Conservation (phyloP, 2,329 filamentous ascomycete species). For the Pyrenophora seminiperda region DNA sequence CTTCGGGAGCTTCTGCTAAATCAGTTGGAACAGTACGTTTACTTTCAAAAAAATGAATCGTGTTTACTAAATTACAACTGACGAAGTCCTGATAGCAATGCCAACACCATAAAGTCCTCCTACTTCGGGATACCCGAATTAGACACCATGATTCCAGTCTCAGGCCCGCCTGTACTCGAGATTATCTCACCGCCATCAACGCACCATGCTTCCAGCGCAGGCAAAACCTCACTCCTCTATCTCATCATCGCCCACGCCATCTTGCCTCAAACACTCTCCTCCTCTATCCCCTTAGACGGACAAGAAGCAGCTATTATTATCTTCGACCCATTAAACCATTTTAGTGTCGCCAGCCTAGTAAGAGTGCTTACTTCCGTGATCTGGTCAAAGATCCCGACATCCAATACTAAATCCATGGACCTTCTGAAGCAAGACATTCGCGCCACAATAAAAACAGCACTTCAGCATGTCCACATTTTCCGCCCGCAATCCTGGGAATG, state of each 20-base stretch:
- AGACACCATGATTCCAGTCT: conserved; percentile 46
- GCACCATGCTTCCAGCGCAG: conserved; percentile 52
- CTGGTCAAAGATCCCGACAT: neutral
- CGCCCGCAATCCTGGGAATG: conserved; percentile 58
- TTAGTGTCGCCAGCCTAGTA: conserved; percentile 57
- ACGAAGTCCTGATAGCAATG: neutral
- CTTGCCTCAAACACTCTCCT: conserved; percentile 49
- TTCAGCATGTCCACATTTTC: conserved; percentile 65
- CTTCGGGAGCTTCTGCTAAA: conserved; percentile 36
- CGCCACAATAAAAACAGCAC: conserved; percentile 44
- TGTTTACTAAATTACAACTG: neutral
- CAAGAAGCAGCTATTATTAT: conserved; percentile 55
- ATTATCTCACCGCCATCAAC: conserved; percentile 54
- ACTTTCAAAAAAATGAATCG: too few species aligned
- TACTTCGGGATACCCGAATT: conserved; percentile 54
- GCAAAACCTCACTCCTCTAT: conserved; percentile 66
- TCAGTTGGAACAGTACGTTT: conserved; percentile 15
- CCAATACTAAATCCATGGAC: neutral
- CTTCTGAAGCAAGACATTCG: conserved; percentile 18
- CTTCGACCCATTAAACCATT: conserved; percentile 61
- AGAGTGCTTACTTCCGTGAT: conserved; percentile 40
- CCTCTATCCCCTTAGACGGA: conserved; percentile 46
- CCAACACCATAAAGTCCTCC: neutral
- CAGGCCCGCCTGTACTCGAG: conserved; percentile 51
- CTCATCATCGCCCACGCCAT: conserved; percentile 58